Conservation (phyloP, 1,139 yeast species). For the Candida tetrigidarum region DNA sequence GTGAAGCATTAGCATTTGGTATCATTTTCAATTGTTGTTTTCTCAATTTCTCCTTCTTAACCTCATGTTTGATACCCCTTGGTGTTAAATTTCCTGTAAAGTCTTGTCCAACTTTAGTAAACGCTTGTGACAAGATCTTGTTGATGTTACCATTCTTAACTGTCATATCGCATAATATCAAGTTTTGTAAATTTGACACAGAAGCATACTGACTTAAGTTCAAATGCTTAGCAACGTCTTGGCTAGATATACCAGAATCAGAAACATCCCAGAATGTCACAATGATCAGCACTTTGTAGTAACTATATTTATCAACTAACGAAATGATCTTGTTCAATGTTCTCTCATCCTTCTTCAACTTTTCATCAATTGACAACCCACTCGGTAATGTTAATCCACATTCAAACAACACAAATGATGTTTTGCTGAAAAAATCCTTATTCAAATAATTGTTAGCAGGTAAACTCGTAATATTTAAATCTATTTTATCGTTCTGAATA, state of each 20-base stretch:
- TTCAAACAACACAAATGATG: constrained; percentile 49
- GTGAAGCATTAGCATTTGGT: constrained; percentile 5
- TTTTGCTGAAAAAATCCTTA: constrained; percentile 38
- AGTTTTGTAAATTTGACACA: constrained; percentile 22
- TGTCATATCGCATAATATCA: constrained; percentile 44
- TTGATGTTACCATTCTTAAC: constrained; percentile 29
- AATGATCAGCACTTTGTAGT: constrained; percentile 39
- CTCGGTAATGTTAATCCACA: constrained; percentile 37
- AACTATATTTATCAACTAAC: constrained; percentile 39
- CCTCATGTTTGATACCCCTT: constrained; percentile 32
- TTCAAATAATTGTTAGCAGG: constrained; percentile 41
- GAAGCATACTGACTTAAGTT: constrained; percentile 18
- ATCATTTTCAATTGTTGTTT: not conserved
- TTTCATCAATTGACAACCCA: constrained; percentile 24
- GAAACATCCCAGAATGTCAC: constrained; percentile 44
- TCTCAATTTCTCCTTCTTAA: constrained; percentile 12
- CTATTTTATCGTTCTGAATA: constrained; percentile 27
- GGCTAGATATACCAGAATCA: constrained; percentile 21
- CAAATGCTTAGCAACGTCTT: constrained; percentile 24
- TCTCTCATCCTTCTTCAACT: constrained; percentile 37
- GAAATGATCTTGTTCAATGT: constrained; percentile 43
- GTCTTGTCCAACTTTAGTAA: constrained; percentile 24
- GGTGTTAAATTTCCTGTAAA: constrained; percentile 36
- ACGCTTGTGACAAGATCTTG: constrained; percentile 29
- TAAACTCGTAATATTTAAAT: constrained; percentile 36